These are phyloP conservation scores for Cinchona pubescens DNA, from an alignment of 257 asterid species.

Conservation along the genomic window DNA sequence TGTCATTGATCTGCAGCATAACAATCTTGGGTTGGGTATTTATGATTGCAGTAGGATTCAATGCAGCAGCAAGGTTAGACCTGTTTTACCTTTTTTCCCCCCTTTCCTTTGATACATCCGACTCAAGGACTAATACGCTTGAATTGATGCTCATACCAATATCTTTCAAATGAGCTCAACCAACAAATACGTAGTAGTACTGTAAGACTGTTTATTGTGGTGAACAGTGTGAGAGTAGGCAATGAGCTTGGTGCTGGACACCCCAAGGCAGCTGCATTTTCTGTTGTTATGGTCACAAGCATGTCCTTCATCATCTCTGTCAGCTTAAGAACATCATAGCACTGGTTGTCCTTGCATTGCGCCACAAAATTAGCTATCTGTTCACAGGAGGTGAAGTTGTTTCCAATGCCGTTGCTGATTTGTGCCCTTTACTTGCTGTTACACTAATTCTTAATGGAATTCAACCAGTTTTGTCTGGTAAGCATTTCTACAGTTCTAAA, in stretches of 20 bases:
- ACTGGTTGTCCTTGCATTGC: constrained; percentile 24
- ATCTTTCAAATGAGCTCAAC: not conserved
- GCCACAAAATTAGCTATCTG: constrained; percentile 48
- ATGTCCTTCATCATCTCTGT: constrained; percentile 33
- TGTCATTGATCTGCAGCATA: constrained; percentile 36
- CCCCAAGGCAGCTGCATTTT: constrained; percentile 71
- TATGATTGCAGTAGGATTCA: constrained; percentile 68
- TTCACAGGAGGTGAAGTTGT: constrained; percentile 40
- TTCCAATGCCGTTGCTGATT: constrained; percentile 29
- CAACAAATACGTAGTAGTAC: not conserved
- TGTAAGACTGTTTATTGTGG: not conserved
- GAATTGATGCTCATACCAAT: not conserved
- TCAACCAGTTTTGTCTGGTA: constrained; percentile 36
- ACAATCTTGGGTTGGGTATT: constrained; percentile 63
- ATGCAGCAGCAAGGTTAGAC: constrained; percentile 64
- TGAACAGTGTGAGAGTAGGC: constrained; percentile 56
- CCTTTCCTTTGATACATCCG: not conserved
- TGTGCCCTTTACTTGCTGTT: constrained; percentile 30
- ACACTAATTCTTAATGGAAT: constrained; percentile 31
- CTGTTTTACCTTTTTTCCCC: not conserved
- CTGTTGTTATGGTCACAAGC: constrained; percentile 45
- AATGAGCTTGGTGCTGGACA: constrained; percentile 76
- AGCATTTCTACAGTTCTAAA: not conserved
- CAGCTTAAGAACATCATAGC: too few species aligned
- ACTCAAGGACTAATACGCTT: not conserved